Conservation (phyloP, 179 eudicot species). For the Beta macrorhiza region DNA sequence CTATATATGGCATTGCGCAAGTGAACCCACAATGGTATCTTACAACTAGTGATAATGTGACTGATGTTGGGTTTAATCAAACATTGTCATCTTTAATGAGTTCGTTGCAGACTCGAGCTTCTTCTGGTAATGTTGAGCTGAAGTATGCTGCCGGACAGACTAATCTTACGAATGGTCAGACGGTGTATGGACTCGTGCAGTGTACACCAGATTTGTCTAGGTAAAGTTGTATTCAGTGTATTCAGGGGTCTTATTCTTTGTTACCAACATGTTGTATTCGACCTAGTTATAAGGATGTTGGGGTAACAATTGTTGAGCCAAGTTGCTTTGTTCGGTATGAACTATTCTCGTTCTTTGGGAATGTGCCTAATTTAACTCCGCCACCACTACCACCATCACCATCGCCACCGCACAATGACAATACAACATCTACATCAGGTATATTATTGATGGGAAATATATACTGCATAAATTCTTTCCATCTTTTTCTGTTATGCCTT, state of each 20-base stretch:
- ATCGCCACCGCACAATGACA: background rate
- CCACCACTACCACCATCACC: conserved; percentile 19
- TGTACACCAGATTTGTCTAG: conserved; percentile 52
- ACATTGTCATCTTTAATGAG: conserved; percentile 24
- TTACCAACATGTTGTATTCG: conserved; percentile 20
- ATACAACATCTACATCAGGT: conserved; percentile 17
- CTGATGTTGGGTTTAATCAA: conserved; percentile 23
- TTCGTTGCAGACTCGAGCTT: conserved; percentile 25
- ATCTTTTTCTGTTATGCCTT: no score
- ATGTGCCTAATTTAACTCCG: conserved; percentile 22
- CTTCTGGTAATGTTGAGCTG: conserved; percentile 27
- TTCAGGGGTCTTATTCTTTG: conserved; percentile 9
- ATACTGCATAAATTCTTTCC: no score
- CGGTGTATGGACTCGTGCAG: conserved; percentile 44
- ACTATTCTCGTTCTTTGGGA: conserved; percentile 21
- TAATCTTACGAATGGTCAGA: conserved; percentile 9
- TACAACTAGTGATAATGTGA: background rate
- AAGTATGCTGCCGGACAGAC: conserved; percentile 38
- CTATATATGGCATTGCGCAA: conserved; percentile 27
- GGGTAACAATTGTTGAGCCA: conserved; percentile 20
- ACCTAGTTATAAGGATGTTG: conserved; percentile 13
- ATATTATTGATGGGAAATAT: background rate
- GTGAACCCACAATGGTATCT: background rate
- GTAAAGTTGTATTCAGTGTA: conserved; percentile 26
- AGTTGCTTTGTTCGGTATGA: conserved; percentile 34